Evolutionary conservation across 1,284 basidiomycete species (phyloP), one percentile per base, ranked within the genome.

Genomic region (Ceratobasidium sp.): DNA sequence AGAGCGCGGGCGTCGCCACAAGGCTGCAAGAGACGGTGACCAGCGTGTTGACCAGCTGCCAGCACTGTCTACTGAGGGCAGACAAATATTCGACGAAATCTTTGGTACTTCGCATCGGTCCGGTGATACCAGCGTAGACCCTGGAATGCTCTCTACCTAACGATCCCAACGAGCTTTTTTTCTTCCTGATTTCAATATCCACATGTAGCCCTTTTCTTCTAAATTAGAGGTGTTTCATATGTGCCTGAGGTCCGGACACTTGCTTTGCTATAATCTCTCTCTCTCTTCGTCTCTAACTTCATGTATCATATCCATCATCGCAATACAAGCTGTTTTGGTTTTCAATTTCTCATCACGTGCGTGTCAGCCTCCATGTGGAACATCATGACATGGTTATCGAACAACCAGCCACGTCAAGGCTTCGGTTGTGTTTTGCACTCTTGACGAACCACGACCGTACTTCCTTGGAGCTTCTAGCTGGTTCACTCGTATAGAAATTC

Each of bases 61-160:
- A 55, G 85, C 89, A 32, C 80, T 93, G 73, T 81, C 86, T 39
- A 83, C 83, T 8, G 88, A 92, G 64, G 91, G 91, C 65, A 90
- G 88, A 79, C 90, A 91, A 75, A 86, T 93, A 48, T 93, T 93
- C 77, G 83, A 88, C 69, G 87, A 91, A 79, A 88, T 92, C 61
- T 93, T 93, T 77, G 83, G 84, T 36, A 73, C 77, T 43, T 74
- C 80, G n/a, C 83, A 81, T 21, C 64, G 69, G 52, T 75, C 74
- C 6, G 82, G 83, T n/a, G 87, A 85, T 52, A 71, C 55, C 34
- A 60, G 39, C 23, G 86, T 89, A 74, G 90, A 91, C 76, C 82
- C 84, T 57, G 91, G 91, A 36, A 89, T 87, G 85, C 81, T 92
- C 70, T 92, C 91, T 62, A 88, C 89, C 1, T 92, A 70, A 74